These are phyloP conservation scores for Sophora flavescens DNA, from an alignment of 306 rosid species.

Conservation along the genomic window DNA sequence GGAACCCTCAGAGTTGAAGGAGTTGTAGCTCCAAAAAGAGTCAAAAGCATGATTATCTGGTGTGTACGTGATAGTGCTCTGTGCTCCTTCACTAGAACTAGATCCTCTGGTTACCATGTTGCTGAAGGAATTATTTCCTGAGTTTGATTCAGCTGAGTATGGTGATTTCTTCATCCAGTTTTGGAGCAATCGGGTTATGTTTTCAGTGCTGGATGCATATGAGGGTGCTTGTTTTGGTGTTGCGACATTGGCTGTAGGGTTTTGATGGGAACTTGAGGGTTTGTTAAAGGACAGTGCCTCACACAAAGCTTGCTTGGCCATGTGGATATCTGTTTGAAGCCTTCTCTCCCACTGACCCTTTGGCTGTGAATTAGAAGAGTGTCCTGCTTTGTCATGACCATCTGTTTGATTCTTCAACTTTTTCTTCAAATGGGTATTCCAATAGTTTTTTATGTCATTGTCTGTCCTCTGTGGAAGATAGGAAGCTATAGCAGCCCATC, in stretches of 20 bases:
- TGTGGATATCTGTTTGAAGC: slow-evolving; percentile 93
- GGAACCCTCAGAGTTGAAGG: slow-evolving; percentile 53
- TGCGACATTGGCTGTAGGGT: background rate
- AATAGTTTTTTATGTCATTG: slow-evolving; percentile 71
- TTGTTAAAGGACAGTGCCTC: slow-evolving; percentile 87
- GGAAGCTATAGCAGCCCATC: slow-evolving; percentile 89
- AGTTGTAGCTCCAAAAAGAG: slow-evolving; percentile 57
- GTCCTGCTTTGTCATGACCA: slow-evolving; percentile 30
- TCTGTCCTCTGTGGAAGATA: slow-evolving; percentile 79
- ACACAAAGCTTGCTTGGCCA: slow-evolving; percentile 86
- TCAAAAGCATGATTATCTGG: slow-evolving; percentile 56
- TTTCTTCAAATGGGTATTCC: slow-evolving; percentile 75
- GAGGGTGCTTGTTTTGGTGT: slow-evolving; percentile 38
- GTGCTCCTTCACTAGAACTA: slow-evolving; percentile 61
- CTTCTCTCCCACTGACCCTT: slow-evolving; percentile 98
- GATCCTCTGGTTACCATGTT: slow-evolving; percentile 40
- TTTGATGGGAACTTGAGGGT: slow-evolving; percentile 33
- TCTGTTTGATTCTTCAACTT: slow-evolving; percentile 52
- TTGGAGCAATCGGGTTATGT: slow-evolving; percentile 73
- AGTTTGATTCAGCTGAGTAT: slow-evolving; percentile 44
- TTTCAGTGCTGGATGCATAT: slow-evolving; percentile 80
- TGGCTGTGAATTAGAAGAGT: slow-evolving; percentile 44
- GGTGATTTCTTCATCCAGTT: slow-evolving; percentile 76
- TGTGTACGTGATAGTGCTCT: slow-evolving; percentile 44
- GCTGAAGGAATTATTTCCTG: slow-evolving; percentile 24